Conservation (phyloP, 1,284 basidiomycete genomes). For the Melanopsichium pennsylvanicum region DNA sequence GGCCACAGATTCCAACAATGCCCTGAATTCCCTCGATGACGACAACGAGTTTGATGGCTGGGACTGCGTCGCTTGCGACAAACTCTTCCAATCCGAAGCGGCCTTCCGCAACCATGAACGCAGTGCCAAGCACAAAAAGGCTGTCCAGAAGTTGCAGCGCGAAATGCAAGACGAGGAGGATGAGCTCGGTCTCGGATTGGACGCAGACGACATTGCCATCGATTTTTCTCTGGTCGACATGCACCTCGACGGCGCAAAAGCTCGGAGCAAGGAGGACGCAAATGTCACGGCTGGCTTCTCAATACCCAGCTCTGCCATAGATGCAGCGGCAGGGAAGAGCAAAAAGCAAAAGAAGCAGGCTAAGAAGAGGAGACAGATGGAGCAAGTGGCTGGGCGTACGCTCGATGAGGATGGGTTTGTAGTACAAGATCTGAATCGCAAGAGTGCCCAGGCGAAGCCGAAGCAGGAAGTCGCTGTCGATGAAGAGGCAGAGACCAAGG, state of each 20-base stretch:
- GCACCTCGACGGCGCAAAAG: constrained; percentile 16
- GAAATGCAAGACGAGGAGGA: constrained; percentile 82
- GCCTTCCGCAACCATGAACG: constrained; percentile 96
- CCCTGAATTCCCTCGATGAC: constrained; percentile 11
- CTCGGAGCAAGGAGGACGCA: constrained; percentile 2
- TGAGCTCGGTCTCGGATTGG: constrained; percentile 69
- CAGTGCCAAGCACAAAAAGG: constrained; percentile 89
- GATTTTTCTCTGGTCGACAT: constrained; percentile 32
- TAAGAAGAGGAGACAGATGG: constrained; percentile 48
- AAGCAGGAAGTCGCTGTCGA: neutral
- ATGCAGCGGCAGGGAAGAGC: constrained; percentile 24
- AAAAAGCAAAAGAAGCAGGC: constrained; percentile 58
- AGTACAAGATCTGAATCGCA: constrained; percentile 41
- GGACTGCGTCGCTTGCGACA: constrained; percentile 95
- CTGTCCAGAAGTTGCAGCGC: constrained; percentile 69
- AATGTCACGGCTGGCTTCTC: constrained; percentile 41
- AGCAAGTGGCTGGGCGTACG: constrained; percentile 27
- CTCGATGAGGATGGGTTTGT: constrained; percentile 43
- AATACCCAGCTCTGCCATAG: constrained; percentile 26
- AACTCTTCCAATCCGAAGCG: constrained; percentile 88
- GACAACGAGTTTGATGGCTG: constrained; percentile 68
- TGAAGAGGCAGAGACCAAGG: neutral
- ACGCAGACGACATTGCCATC: constrained; percentile 26
- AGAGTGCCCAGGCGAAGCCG: constrained; percentile 16
- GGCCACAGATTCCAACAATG: constrained; percentile 1